Evolutionary conservation across 805 yeast species (phyloP).

Genomic region (Saturnispora kantuleensis): DNA sequence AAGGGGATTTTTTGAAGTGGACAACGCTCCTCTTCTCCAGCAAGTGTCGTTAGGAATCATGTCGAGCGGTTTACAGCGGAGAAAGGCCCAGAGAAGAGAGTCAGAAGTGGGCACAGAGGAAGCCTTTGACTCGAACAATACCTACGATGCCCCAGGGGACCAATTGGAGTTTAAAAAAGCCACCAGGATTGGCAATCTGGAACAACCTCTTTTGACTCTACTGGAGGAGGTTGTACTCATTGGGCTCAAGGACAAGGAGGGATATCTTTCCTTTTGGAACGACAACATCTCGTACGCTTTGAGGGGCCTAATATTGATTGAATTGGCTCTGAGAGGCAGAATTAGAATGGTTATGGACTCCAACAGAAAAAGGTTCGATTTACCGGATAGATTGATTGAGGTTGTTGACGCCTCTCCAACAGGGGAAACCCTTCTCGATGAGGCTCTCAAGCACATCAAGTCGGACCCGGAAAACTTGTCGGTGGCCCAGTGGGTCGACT

Average conservation of each 20-base stretch:
- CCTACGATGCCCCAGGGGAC: too few relatives aligned
- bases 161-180: neutral
- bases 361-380: constrained; percentile 78
- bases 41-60: too few relatives aligned
- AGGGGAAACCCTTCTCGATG: constrained; percentile 92
- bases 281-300: constrained; percentile 94
- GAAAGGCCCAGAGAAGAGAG: too few relatives aligned
- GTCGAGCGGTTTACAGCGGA: too few relatives aligned
- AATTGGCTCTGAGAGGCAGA: constrained; percentile 83
- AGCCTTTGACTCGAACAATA: too few relatives aligned
- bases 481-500: constrained; percentile 87
- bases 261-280: constrained; percentile 95
- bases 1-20: too few relatives aligned
- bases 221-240: constrained; percentile 94
- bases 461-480: constrained; percentile 67
- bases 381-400: constrained; percentile 79
- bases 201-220: constrained; percentile 68
- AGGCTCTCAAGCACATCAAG: constrained; percentile 84
- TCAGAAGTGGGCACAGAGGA: too few relatives aligned
- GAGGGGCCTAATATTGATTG: constrained; percentile 88
- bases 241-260: constrained; percentile 93
- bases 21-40: too few relatives aligned
- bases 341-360: constrained; percentile 88
- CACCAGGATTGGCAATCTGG: constrained; percentile 46
- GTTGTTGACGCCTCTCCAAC: constrained; percentile 80